Conservation (phyloP, 2,329 filamentous ascomycete species). For the Claviceps africana region DNA sequence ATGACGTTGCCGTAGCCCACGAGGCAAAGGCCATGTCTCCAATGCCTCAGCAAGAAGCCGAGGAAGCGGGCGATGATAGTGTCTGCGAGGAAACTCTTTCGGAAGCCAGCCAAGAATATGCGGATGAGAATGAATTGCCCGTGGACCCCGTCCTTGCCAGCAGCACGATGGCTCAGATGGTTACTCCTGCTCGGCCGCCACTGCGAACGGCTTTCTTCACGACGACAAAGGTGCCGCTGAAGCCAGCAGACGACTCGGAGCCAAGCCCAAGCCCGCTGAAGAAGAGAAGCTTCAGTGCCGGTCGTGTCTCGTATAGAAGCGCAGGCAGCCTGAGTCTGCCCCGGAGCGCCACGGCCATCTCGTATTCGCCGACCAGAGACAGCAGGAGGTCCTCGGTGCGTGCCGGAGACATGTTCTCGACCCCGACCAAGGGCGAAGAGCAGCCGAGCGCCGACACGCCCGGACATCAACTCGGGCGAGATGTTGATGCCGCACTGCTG, state of each 20-base stretch:
- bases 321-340: conserved; percentile 27
- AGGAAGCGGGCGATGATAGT: conserved; percentile 19
- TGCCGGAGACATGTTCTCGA: background rate
- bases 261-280: conserved; percentile 31
- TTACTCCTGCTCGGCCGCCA: conserved; percentile 42
- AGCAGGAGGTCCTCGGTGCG: conserved; percentile 9
- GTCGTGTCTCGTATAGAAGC: conserved; percentile 30
- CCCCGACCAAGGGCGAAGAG: conserved; percentile 32
- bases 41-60: conserved; percentile 28
- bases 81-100: conserved; percentile 36
- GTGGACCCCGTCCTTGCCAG: conserved; percentile 33
- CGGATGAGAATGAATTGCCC: conserved; percentile 49
- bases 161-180: conserved; percentile 20
- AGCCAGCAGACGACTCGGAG: conserved; percentile 47
- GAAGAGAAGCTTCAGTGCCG: conserved; percentile 36
- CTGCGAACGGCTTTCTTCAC: conserved; percentile 46
- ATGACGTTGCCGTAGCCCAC: conserved; percentile 40
- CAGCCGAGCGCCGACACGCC: conserved; percentile 45
- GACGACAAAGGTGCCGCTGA: conserved; percentile 63
- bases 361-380: conserved; percentile 38
- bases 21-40: conserved; percentile 49
- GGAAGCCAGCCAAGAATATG: conserved; percentile 51
- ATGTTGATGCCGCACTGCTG: conserved; percentile 41
- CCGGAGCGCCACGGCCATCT: conserved; percentile 38
- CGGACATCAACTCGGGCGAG: conserved; percentile 39